These are phyloP conservation scores for Wickerhamomyces ciferrii DNA, from an alignment of 805 yeast species.

Conservation along the genomic window DNA sequence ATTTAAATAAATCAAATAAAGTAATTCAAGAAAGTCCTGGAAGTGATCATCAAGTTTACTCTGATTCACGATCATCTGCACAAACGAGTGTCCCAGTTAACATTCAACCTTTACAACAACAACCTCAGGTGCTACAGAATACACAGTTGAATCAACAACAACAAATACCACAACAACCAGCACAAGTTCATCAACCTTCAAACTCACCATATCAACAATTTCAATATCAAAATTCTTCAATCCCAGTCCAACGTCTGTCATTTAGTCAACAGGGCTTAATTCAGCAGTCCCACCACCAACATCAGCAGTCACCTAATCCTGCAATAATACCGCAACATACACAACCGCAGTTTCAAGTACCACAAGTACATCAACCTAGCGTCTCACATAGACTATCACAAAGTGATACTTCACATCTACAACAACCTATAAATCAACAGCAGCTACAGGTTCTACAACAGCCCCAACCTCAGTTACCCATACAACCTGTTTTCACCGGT, in stretches of 20 bases:
- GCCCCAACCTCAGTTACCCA: background rate
- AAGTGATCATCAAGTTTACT: background rate
- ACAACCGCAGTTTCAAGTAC: background rate
- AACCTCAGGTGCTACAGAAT: background rate
- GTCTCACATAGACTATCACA: background rate
- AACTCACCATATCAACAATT: constrained; percentile 2
- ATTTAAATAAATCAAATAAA: background rate
- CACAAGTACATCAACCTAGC: background rate
- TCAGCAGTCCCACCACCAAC: background rate
- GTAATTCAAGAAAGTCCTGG: background rate
- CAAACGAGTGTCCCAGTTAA: background rate
- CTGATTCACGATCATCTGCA: background rate
- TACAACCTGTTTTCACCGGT: background rate
- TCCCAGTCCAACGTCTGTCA: constrained; percentile 5
- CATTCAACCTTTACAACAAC: background rate
- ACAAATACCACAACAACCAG: constrained; percentile 3
- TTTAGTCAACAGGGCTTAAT: constrained; percentile 4
- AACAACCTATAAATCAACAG: background rate
- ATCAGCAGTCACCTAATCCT: background rate
- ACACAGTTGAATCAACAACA: constrained; percentile 2
- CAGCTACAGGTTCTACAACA: background rate
- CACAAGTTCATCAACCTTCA: constrained; percentile 6
- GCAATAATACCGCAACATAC: background rate
- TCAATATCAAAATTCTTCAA: constrained; percentile 2
- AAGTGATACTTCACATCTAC: background rate